Evolutionary conservation across 2,329 filamentous ascomycete genomes (phyloP).

Genomic region (Fusarium tanahbumbuense): DNA sequence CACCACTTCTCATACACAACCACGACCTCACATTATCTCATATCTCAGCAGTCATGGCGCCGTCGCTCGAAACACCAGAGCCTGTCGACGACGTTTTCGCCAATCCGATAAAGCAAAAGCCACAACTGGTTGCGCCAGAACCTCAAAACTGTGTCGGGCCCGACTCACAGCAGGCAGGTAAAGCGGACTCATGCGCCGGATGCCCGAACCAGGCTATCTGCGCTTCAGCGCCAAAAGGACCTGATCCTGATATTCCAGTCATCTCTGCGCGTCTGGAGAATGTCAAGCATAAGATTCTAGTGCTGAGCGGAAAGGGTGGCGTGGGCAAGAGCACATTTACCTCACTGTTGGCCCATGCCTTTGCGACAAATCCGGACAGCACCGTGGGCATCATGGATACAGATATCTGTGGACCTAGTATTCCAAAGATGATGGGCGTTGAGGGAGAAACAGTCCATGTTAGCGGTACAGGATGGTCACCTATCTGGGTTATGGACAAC

Average conservation of each 20-base stretch:
- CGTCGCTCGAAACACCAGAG: slow-evolving; percentile 79
- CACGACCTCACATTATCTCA: background rate
- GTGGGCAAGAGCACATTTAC: slow-evolving; percentile 98
- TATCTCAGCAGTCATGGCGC: slow-evolving; percentile 72
- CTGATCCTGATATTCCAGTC: slow-evolving; percentile 91
- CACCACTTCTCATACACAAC: background rate
- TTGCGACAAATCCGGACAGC: slow-evolving; percentile 81
- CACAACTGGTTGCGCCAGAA: slow-evolving; percentile 90
- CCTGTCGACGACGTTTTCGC: slow-evolving; percentile 76
- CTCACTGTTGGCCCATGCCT: slow-evolving; percentile 86
- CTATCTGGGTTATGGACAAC: slow-evolving; percentile 95
- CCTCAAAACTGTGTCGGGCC: slow-evolving; percentile 97
- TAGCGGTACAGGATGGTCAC: slow-evolving; percentile 88
- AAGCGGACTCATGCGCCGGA: slow-evolving; percentile 86
- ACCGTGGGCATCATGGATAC: slow-evolving; percentile 97
- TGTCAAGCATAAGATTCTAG: slow-evolving; percentile 91
- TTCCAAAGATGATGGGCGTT: slow-evolving; percentile 99
- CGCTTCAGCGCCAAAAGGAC: slow-evolving; percentile 92
- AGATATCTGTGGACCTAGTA: slow-evolving; percentile 94
- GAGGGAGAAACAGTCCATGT: slow-evolving; percentile 94
- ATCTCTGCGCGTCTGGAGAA: slow-evolving; percentile 85
- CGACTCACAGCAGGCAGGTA: slow-evolving; percentile 77
- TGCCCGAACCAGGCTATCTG: slow-evolving; percentile 98
- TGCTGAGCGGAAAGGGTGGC: slow-evolving; percentile 94
- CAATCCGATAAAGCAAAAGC: slow-evolving; percentile 80